Base-by-base conservation (phyloP, 2,329 filamentous ascomycete genomes). In the Calonectria montana region DNA sequence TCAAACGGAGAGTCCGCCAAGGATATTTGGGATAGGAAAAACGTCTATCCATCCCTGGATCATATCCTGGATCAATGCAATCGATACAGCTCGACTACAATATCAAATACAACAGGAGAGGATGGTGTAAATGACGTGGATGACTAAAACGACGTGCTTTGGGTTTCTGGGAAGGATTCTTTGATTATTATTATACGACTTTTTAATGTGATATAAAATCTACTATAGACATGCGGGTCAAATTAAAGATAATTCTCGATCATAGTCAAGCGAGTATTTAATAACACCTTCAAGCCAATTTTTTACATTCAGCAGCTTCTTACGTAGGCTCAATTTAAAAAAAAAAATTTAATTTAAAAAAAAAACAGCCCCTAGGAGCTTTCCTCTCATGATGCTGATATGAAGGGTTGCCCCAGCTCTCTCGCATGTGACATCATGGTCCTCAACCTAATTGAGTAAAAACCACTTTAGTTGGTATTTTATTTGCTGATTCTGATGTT, bases 401-500 rank as follows among this genome's bases (percentile, higher is more conserved):
- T 93, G 91, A 90, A 93, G 93, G 77, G 86, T 94, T 21, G 92
- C 90, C 37, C 92, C 92, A 43, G 88, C 88, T 23, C 73, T 90
- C 45, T 88, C 88, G 18, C 86, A 70, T 89, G 89, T 70, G 90
- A 90, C 80, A 88, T 87, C 3, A 83, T 90, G 61, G 83, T 91
- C 47, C 81, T 91, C 53, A 91, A 90, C 82, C 85, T 88, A 35
- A 87, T 88, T 18, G 89, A 91, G 78, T 88, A 90, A 81, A 90
- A 88, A 3, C 89, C 89, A n/a, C 83, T 90, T 35, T 89, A 87
- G 63, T 89, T 1, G 81, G 88, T 23, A 79, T 91, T 13, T 85
- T 91, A 18, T 91, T 91, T 68, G 86, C 87, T 7, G 89, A 91
- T 77, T 88, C 88, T 8, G 87, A 91, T 69, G 75, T 91, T 31